Evolutionary conservation across 176 grass and related monocot genomes (phyloP).

Genomic region (Triticum timopheevii): DNA sequence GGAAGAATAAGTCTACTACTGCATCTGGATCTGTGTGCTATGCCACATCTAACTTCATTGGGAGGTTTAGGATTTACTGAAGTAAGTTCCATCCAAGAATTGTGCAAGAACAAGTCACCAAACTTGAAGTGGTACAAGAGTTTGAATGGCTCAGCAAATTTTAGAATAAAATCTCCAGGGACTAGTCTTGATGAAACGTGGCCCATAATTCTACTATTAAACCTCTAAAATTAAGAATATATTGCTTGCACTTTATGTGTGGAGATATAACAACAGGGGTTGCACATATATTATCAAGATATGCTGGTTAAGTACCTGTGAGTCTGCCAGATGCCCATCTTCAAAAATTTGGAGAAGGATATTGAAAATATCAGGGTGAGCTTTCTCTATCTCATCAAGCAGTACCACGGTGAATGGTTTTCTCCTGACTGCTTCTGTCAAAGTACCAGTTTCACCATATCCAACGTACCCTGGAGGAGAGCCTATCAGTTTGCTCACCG

Average conservation of each 20-base stretch:
- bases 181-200: background rate
- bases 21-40: background rate
- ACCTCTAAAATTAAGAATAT: background rate
- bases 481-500: slow-evolving; percentile 95
- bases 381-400: slow-evolving; percentile 98
- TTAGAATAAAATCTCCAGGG: background rate
- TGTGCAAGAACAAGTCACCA: background rate
- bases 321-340: slow-evolving; percentile 91
- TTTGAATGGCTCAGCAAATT: background rate
- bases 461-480: slow-evolving; percentile 97
- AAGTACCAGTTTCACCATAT: slow-evolving; percentile 82
- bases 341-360: slow-evolving; percentile 99
- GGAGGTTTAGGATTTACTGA: background rate
- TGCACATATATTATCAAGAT: background rate
- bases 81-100: background rate
- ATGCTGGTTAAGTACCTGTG: slow-evolving; percentile 53
- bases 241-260: background rate
- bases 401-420: slow-evolving; percentile 91
- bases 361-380: slow-evolving; percentile 99
- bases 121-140: background rate
- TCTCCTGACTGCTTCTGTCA: slow-evolving; percentile 93
- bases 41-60: background rate
- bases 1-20: background rate
- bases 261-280: background rate
- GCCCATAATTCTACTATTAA: background rate